Evolutionary conservation across 2,329 filamentous ascomycete genomes (phyloP), one percentile per base, ranked within the genome.

Genomic region (Elsinoe batatas): DNA sequence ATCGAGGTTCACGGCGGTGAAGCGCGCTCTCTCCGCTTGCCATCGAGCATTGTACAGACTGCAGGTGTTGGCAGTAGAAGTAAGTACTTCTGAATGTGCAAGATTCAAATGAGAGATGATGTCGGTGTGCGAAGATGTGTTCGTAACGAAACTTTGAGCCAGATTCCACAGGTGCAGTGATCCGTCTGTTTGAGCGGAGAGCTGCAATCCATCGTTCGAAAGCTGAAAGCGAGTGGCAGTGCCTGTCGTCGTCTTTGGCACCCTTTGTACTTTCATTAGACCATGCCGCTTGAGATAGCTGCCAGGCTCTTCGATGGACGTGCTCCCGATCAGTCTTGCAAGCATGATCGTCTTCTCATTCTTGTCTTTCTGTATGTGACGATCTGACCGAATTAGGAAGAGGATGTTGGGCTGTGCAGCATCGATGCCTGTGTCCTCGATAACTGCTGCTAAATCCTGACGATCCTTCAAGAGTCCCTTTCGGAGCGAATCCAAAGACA

Each of bases 391-490:
- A n/a, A 55, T 20, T 3, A 55, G 53, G 22, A 55, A 22, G 10
- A 55, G n/a, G 26, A 55, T 55, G 30, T 46, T 55, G 11, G 53
- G 20, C 10, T 46, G 38, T 3, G 35, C 20, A 11, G 18, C 38
- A 22, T 53, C 42, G 22, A 53, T 51, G 18, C 61, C 42, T 18
- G 63, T 60, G 13, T 65, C 61, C 20, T 70, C 67, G 36, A 76
- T 56, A 12, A 67, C 37, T 4, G 72, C 71, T 11, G 71, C 61
- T 35, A 74, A 64, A 59, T 77, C 75, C 58, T 73, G 69, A 51
- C 74, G 69, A 33, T 66, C 69, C 53, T 69, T 70, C 53, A 78
- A 62, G 15, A 78, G 58, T 1, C 75, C 75, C 59, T 69, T 69
- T 10, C 64, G 65, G 4, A 71, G 73, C 3, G 69, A 64, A 12